Base-by-base conservation (phyloP, 2,329 filamentous ascomycete species). In the Emmonsiellopsis sp. region DNA sequence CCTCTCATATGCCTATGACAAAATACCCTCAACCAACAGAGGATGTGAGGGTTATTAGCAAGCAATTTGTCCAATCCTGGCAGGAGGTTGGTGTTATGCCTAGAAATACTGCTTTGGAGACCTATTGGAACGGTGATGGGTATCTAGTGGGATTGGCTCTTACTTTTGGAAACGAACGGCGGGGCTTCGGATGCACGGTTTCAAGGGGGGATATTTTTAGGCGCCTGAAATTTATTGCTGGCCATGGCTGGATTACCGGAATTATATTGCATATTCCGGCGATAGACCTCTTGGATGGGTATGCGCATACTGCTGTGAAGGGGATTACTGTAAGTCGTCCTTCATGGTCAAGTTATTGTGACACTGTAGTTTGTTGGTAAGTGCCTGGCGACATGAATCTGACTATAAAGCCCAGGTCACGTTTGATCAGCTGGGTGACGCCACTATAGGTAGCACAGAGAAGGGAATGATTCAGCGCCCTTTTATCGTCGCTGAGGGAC, bases 111-210 rank as follows among this genome's bases (percentile, higher is more conserved):
- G 11, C 13, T 21, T n/a, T 53, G 3, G 43, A 48, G 44, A 42
- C 34, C 31, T 48, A 48, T n/a, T 49, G 36, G 42, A 53, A 6
- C 9, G n/a, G 14, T 11, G 36, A 42, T 17, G 43, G 21, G 8
- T 47, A 17, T 7, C n/a, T 53, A 21, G 42, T 48, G 37, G 51
- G 51, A 6, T 17, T 53, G 31, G 45, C 6, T 32, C 43, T 53
- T 33, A 33, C 9, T 11, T 42, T 53, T 43, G 44, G 51, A 13
- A 14, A 10, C 7, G 36, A 27, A 8, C 7, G 43, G 11, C 51
- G 51, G 4, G 5, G 40, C 13, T 48, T 53, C 42, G 51, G 51
- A 33, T 17, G 44, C 13, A n/a, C 21, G n/a, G 27, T 5, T 6
- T 21, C 49, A 33, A 37, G 5, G 5, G 34, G 13, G 11, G 44